phyloP scores from a whole-genome alignment of 306 rosid species.

The Rosa persica region DNA sequence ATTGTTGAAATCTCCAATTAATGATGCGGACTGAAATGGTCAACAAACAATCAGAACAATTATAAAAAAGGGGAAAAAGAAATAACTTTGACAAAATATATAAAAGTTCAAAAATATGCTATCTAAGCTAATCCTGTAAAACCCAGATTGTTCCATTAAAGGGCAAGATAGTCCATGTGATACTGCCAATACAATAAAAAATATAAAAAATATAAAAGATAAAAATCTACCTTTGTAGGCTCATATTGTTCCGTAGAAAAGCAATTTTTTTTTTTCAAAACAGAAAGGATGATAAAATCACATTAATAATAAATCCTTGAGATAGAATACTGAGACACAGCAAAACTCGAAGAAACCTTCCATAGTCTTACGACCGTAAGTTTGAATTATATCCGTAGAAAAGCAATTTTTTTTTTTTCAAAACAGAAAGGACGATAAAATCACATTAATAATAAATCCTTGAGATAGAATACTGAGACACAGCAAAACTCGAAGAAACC shows the following conservation, averaged over 20 bases:
- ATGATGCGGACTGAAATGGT: conserved; percentile 77
- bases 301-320: too few species aligned
- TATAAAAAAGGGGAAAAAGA: background rate
- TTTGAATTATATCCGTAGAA: background rate
- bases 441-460: background rate
- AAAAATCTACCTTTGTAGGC: too few species aligned
- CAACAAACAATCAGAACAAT: background rate
- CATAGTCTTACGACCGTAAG: too few species aligned
- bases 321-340: too few species aligned
- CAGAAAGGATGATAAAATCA: too few species aligned
- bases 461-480: background rate
- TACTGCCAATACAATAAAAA: too few species aligned
- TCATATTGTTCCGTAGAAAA: too few species aligned
- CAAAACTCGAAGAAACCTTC: too few species aligned
- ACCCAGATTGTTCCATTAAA: background rate
- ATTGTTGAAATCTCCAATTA: conserved; percentile 93
- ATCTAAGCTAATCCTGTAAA: background rate
- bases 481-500: background rate
- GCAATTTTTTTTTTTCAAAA: too few species aligned
- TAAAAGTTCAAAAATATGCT: background rate
- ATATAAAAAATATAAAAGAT: too few species aligned
- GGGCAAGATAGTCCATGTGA: too few species aligned
- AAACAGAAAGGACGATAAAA: background rate
- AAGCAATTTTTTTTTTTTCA: background rate
- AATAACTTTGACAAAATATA: background rate